Base-by-base conservation (phyloP, 225 moss, liverwort and hornwort genomes). In the Marchantia paleacea region DNA sequence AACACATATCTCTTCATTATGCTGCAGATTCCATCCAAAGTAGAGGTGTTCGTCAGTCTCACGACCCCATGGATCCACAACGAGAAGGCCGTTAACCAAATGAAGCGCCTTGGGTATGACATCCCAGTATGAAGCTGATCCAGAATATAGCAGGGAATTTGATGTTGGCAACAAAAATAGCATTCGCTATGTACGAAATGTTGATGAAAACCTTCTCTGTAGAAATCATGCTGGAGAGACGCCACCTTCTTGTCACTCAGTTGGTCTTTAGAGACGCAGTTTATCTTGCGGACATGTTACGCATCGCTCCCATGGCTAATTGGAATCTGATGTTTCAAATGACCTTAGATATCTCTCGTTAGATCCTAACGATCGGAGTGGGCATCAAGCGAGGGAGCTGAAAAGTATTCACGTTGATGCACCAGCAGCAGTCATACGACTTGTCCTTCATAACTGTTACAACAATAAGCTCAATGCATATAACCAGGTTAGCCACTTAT, bases 381-480 rank as follows among this genome's bases (percentile, higher is more conserved):
- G 89, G 20, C 89, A 95, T 83, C 97, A 93, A 52, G 93, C 95
- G 68, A 86, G 95, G 84, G 95, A 97, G 18, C 81, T 95, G 3
- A 97, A 97, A 80, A 91, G 95, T 82, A 90, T 97, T 60, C 89
- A 82, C 54, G 89, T 97, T 29, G 90, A 97, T 86, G 89, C 91
- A 76, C 93, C 95, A 61, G 93, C 91, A 60, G 83, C 91, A 20
- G 75, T 91, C 79, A 80, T 97, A 51, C 93, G 93, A 78, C 89
- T 97, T 76, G 93, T 97, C 60, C 87, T 97, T 52, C 93, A 95
- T 60, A 95, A 86, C 50, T 91, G 85, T 75, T 90, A 97, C 80
- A 83, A 78, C 52, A 95, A 95, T 7, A 69, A 91, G 62, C 87
- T 85, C 75, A 97, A 94, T 39, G 30, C 25, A 0, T 90, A 93